Evolutionary conservation across 176 grass and related monocot genomes (phyloP), one percentile per base, ranked within the genome.

Genomic region (Zoysia japonica): DNA sequence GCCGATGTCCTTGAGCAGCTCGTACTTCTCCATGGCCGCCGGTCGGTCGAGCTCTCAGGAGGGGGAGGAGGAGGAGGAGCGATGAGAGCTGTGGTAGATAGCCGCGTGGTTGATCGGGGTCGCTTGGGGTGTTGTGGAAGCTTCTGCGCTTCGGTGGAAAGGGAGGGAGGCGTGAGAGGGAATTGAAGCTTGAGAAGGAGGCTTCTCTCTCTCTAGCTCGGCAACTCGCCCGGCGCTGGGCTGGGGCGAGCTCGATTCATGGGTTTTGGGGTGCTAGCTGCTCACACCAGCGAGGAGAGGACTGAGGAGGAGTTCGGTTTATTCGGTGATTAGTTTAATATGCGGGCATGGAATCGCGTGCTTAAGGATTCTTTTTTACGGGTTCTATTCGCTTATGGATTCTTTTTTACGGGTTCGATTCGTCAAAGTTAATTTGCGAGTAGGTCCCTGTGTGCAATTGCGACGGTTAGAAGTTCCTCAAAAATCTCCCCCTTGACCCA

Each of bases 1-100:
- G 47, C 93, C 93, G 83, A 97, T 97, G 52, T 97, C 93, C 88
- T 90, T 97, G 88, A 97, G 70, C 45, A 97, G 90, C 88, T 97
- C 93, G 88, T 97, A 97, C 90, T 86, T 95, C 89, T 95, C 92
- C 92, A 95, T 95, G 84, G 61, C 35, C 71, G 53, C 39, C 68
- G 61, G 2, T 8, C 50, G 53, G 2, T 8, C 50, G 53, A n/a
- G 45, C 52, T 78, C 44, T 15, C 42, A 16, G 65, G 38, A 4
- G 73, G 65, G 12, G 37, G 50, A 16, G 52, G 37, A 5, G 72
- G 65, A 28, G 28, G 28, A 28, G 28, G 28, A 28, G 28, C 28
- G 28, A 28, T 28, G 28, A 28, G 28, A 28, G 28, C 28, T 28
- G 28, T 28, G 28, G 28, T 28, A 28, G 28, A 28, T 28, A 28